Conservation (phyloP, 2,329 filamentous ascomycete species). For the Apiospora marii region DNA sequence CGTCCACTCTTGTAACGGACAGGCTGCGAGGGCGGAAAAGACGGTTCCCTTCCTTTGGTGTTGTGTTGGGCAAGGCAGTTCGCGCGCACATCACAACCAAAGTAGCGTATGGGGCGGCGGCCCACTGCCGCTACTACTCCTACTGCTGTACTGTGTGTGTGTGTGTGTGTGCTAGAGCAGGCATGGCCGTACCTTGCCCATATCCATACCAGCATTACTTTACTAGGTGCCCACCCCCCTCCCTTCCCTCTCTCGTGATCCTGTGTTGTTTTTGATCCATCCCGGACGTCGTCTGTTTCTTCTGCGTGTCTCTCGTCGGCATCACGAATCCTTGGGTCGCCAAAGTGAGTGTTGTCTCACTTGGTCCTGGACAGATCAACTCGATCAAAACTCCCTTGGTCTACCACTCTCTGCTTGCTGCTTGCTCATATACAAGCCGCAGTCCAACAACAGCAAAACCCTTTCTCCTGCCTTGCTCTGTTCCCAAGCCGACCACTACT, state of each 20-base stretch:
- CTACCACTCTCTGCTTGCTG: conserved; percentile 31
- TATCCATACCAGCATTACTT: conserved; percentile 39
- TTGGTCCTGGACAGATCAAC: conserved; percentile 34
- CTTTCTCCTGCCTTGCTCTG: conserved; percentile 31
- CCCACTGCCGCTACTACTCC: conserved; percentile 15
- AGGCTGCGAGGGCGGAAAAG: conserved; percentile 21
- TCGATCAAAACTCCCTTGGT: conserved; percentile 24
- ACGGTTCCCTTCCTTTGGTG: conserved; percentile 14
- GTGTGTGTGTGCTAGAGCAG: neutral
- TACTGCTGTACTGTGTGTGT: conserved; percentile 11
- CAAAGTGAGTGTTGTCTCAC: conserved; percentile 46
- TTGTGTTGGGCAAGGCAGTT: conserved; percentile 21
- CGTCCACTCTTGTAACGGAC: conserved; percentile 18
- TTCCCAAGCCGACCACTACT: conserved; percentile 39
- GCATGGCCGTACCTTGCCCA: conserved; percentile 32
- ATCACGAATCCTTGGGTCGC: conserved; percentile 36
- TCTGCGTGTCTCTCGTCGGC: conserved; percentile 41
- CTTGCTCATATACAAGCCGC: conserved; percentile 42
- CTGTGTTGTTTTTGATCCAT: conserved; percentile 44
- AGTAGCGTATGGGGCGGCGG: conserved; percentile 20
- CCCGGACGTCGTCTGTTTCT: conserved; percentile 33
- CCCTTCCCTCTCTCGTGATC: conserved; percentile 44
- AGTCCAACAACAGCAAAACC: conserved; percentile 32
- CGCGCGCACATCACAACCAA: conserved; percentile 18
- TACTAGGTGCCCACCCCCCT: conserved; percentile 43